phyloP scores from a whole-genome alignment of 2,329 filamentous ascomycete genomes.

The Pleoardoris graminearum region DNA sequence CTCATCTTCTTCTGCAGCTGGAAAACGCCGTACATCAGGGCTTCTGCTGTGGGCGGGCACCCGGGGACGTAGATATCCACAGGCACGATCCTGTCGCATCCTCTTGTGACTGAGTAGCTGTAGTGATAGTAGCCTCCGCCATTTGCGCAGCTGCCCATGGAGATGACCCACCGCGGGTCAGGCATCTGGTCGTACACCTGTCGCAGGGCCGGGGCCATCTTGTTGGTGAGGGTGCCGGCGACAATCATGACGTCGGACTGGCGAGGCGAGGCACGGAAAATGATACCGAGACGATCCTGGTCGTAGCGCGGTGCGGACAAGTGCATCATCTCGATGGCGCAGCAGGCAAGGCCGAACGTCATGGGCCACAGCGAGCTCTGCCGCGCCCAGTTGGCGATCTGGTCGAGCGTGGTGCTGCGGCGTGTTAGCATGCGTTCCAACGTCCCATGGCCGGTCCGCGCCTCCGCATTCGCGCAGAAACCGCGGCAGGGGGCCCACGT shows the following conservation, averaged over 20 bases:
- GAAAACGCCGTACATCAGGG: constrained; percentile 67
- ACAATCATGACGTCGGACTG: constrained; percentile 96
- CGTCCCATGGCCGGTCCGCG: neutral
- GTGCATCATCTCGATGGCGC: constrained; percentile 94
- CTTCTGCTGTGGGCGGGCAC: constrained; percentile 63
- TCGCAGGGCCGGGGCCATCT: constrained; percentile 89
- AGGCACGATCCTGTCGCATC: constrained; percentile 78
- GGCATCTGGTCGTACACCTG: constrained; percentile 97
- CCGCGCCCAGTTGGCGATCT: constrained; percentile 83
- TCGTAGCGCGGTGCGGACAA: constrained; percentile 90
- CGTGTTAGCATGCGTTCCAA: constrained; percentile 19
- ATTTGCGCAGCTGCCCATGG: constrained; percentile 84
- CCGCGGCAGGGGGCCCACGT: constrained; percentile 49
- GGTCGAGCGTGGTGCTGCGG: constrained; percentile 74
- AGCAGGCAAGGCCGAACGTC: constrained; percentile 89
- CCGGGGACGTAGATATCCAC: constrained; percentile 83
- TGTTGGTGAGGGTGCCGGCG: constrained; percentile 89
- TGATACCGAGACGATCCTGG: constrained; percentile 86
- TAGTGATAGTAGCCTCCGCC: constrained; percentile 88
- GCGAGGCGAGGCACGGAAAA: constrained; percentile 86
- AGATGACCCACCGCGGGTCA: constrained; percentile 83
- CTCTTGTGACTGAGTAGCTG: constrained; percentile 76
- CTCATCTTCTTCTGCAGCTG: constrained; percentile 80
- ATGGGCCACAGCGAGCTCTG: constrained; percentile 91
- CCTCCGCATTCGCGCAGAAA: neutral